Evolutionary conservation across 768 basidiomycete genomes (phyloP), one percentile per base, ranked within the genome.

Genomic region (Butyriboletus loyo): DNA sequence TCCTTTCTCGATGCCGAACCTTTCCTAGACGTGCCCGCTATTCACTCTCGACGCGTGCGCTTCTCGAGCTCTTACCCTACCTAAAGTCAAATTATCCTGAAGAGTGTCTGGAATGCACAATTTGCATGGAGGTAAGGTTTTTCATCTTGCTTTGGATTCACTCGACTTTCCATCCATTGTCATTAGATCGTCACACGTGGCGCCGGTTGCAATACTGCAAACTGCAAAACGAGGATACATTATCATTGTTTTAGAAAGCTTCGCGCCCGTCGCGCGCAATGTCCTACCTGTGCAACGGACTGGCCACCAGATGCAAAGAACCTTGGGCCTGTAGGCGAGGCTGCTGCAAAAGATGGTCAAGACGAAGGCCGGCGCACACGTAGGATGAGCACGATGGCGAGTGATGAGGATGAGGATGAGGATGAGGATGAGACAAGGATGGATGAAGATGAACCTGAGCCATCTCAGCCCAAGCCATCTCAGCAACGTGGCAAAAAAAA

Each of bases 1-100:
- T 51, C 17, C 28, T 30, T 19, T 14, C 39, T 40, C 30, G 37
- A 25, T 24, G 56, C 54, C 42, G 15, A 53, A 11, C 38, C 4
- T 52, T 58, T 54, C 48, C 49, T 61, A 80, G 88, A 58, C 77
- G 76, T 14, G 83, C 87, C 24, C 81, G 89, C 9, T 92, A 89
- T 61, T 84, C 87, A 8, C 79, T 94, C 3, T 86, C 89, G 3
- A 76, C 83, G 1, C 87, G 92, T 10, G 77, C 89, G 0, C 66
- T 90, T 17, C 70, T 90, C 19, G 92, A 94, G 63, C 82, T 95
- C 7, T 69, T 72, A 2, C 76, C 79, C 1, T 95, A 93, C 63
- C 77, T 95, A 54, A 85, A 83, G 60, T 76, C 80, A 15, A 85
- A 81, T 4, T 95, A 85, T 65, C 75, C 83, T 0, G 84, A 89